Percentiles rank a stretch among this genome's conserved stretches.
Conservation (phyloP, 2,329 filamentous ascomycete genomes). For the Rutstroemia sp. region DNA sequence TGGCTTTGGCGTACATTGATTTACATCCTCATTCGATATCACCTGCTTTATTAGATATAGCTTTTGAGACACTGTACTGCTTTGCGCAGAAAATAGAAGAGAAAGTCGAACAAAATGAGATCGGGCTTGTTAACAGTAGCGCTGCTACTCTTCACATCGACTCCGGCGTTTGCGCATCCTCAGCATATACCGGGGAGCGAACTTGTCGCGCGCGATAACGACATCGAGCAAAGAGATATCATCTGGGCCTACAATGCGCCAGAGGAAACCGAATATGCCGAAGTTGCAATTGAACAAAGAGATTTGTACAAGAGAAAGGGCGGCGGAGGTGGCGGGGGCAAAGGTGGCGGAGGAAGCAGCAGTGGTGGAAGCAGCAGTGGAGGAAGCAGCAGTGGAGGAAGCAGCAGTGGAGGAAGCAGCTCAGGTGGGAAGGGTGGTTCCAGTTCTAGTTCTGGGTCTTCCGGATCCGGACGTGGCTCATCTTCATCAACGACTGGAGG, state of each 20-base stretch:
- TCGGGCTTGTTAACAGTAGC: conserved; percentile 14
- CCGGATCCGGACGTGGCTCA: conserved; percentile 19
- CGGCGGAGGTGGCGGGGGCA: conserved; percentile 50
- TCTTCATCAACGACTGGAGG: conserved; percentile 36
- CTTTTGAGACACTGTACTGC: no score
- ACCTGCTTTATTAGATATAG: no score
- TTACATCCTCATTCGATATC: no score
- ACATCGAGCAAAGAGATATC: not conserved
- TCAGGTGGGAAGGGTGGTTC: conserved; percentile 15
- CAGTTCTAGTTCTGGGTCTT: conserved; percentile 15
- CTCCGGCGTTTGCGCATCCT: conserved; percentile 17
- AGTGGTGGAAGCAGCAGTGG: conserved; percentile 31
- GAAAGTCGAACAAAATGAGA: conserved; percentile 13
- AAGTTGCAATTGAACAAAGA: conserved; percentile 8
- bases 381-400: conserved; percentile 39
- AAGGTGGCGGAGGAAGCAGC: conserved; percentile 41
- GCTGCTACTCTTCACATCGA: conserved; percentile 13
- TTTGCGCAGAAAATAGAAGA: not conserved
- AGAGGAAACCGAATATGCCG: not conserved
- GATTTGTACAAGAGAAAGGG: conserved; percentile 55
- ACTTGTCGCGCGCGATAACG: conserved; percentile 14
- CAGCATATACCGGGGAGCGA: conserved; percentile 14
- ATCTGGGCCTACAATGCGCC: not conserved
- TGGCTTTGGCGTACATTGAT: no score
- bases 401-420: conserved; percentile 36